A percentile compares a stretch with the other conserved stretches of the same genome.
Evolutionary conservation across 768 basidiomycete species (phyloP).

Genomic region (Russula ochroleuca): DNA sequence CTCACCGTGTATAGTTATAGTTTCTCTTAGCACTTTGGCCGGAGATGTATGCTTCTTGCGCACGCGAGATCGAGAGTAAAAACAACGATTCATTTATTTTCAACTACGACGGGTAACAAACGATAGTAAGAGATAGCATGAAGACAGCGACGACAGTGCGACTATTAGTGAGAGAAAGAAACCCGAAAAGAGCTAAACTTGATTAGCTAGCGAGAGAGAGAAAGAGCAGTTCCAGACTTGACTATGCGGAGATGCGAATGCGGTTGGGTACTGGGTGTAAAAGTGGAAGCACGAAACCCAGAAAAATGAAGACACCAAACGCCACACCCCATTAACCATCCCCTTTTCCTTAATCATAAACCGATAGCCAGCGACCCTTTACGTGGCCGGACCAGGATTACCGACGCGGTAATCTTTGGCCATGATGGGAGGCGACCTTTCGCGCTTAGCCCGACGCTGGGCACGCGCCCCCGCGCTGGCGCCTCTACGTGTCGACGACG

Average conservation of each 20-base stretch:
- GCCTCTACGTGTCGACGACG: background rate
- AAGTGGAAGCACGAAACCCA: too few species aligned
- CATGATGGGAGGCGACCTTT: background rate
- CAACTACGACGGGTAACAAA: background rate
- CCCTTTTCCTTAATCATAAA: background rate
- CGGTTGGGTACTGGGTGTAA: background rate
- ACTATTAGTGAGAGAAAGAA: background rate
- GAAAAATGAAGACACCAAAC: background rate
- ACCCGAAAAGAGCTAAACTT: background rate
- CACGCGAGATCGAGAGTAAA: background rate
- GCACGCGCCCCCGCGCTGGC: background rate
- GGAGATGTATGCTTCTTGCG: background rate
- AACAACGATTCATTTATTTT: background rate
- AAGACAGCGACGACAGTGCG: background rate
- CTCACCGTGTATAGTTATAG: background rate
- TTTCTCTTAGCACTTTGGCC: background rate
- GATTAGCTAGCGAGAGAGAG: background rate
- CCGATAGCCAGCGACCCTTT: background rate
- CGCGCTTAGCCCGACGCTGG: background rate
- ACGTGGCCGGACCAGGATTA: background rate
- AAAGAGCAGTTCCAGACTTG: background rate
- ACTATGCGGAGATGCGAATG: background rate
- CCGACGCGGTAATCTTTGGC: slow-evolving; percentile 13
- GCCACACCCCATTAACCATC: background rate
- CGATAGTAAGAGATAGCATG: background rate